Evolutionary conservation across 164 flowering plant species (phyloP), one percentile per base, ranked within the genome.

Genomic region (Kalanchoe fedtschenkoi): DNA sequence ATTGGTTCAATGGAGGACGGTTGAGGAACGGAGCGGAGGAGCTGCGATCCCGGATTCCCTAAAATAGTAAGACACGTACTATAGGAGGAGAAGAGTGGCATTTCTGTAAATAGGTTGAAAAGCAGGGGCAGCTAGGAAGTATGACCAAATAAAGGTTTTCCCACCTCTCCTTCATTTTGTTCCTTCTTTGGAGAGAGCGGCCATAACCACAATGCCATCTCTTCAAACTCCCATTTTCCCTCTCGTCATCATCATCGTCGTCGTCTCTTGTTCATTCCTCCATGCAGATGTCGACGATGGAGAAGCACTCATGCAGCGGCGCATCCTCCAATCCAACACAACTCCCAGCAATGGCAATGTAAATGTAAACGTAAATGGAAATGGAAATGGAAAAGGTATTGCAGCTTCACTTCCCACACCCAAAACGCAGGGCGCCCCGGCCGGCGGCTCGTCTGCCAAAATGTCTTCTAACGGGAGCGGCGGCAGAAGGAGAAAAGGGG

Each of bases 181-280:
- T 58, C 26, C 37, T 21, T 56, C 61, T 16, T 58, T n/a, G 39
- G 22, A 47, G 61, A 58, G 61, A 58, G 61, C 41, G 61, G 39
- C 61, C 61, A 22, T 58, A 33, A n/a, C 39, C 10, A 58, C 60
- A n/a, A 34, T 34, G 37, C 39, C 61, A 58, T 56, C 35, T 56
- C 60, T 56, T 30, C 60, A 29, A 10, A n/a, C 61, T 21, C 61
- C 37, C 21, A 21, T 58, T 58, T 32, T 58, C 5, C 2, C 39
- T 58, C 38, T 58, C 42, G 33, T 35, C 29, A 24, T 58, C 26
- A 33, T 58, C 26, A 34, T 57, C 39, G 2, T 57, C 16, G 3
- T 16, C 61, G 33, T 32, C 39, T 26, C 61, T 34, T 58, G n/a
- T n/a, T 19, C 15, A 17, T 24, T 34, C 61, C 39, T 33, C 39